Evolutionary conservation across 31 red algal species (phyloP).

Genomic region (Asparagopsis taxiformis): DNA sequence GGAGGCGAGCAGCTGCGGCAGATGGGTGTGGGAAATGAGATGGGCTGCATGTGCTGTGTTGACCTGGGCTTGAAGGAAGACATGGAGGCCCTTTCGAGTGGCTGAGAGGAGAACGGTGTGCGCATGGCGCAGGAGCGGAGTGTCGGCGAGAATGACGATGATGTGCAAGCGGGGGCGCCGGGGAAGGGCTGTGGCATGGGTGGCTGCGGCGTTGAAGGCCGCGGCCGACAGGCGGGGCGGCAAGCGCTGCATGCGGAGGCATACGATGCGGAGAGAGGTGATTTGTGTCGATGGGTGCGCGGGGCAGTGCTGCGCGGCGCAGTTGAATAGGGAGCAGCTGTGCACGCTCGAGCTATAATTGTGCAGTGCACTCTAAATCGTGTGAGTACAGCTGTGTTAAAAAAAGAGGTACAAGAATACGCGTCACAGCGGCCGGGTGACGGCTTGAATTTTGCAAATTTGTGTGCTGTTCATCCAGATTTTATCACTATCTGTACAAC

Average conservation of each 20-base stretch:
- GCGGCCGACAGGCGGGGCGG: slow-evolving; percentile 31
- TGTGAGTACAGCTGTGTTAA: too few relatives aligned
- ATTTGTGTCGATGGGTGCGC: neutral
- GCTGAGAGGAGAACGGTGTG: slow-evolving; percentile 15
- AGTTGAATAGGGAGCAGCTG: neutral
- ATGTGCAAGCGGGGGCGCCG: slow-evolving; percentile 6
- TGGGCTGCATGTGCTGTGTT: neutral
- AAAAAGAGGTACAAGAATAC: too few relatives aligned
- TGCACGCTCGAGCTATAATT: too few relatives aligned
- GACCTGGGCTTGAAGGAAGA: slow-evolving; percentile 20
- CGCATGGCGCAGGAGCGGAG: slow-evolving; percentile 25
- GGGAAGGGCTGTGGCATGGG: neutral
- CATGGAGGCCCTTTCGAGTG: slow-evolving; percentile 14
- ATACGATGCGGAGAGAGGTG: neutral
- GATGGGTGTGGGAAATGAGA: slow-evolving; percentile 18
- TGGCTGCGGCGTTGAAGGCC: slow-evolving; percentile 26
- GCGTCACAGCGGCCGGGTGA: too few relatives aligned
- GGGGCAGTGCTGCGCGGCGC: neutral
- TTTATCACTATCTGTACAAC: too few relatives aligned
- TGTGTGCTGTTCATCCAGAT: too few relatives aligned
- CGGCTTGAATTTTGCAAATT: too few relatives aligned
- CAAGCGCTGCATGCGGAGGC: slow-evolving; percentile 3
- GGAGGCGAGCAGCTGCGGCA: slow-evolving; percentile 38
- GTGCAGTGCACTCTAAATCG: too few relatives aligned
- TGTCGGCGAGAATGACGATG: neutral